Evolutionary conservation across 805 yeast species (phyloP), one percentile per base, ranked within the genome.

Genomic region (Starmerella stigmatis): DNA sequence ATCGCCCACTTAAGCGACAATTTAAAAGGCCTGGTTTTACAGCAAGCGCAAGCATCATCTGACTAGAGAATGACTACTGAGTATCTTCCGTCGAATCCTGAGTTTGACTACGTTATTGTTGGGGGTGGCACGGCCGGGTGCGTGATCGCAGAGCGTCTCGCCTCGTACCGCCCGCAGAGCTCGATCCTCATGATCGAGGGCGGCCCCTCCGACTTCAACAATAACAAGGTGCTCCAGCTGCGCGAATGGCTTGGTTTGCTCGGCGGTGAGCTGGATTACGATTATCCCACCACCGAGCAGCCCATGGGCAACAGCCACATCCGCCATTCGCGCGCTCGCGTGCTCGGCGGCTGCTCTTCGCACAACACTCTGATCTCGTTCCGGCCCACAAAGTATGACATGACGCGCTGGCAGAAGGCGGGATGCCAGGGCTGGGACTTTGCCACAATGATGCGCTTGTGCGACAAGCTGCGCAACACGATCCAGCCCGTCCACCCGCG

Each of bases 121-220:
- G 55, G 62, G 29, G 58, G 64, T 28, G 60, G 64, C 44, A 60
- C 64, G 33, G 63, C 64, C 20, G 64, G 64, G 35, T 59, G 60
- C 45, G 60, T 55, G 28, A 58, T 60, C 17, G 64, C 63, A 15
- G 56, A 60, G 40, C 57, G 64, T 25, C 60, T 60, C 32, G 60
- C 64, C 17, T 59, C 61, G 35, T 59, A 60, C 51, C 33, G 41
- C 26, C 63, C 63, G 23, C 45, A 59, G 35, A 57, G 54, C 37
- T 45, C 50, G 22, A 49, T 60, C 33, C 54, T 60, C 41, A 41
- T 60, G 36, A 54, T 60, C 38, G 64, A 60, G 53, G 63, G 61
- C n/a, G 64, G 64, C 43, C 59, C 58, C 11, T 43, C 50, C 15
- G 50, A 47, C 32, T 30, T 31, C 21, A 35, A 44, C 36, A 20